Evolutionary conservation across 163 green algal genomes (phyloP).

Genomic region (Coccomyxa subellipsoidea): DNA sequence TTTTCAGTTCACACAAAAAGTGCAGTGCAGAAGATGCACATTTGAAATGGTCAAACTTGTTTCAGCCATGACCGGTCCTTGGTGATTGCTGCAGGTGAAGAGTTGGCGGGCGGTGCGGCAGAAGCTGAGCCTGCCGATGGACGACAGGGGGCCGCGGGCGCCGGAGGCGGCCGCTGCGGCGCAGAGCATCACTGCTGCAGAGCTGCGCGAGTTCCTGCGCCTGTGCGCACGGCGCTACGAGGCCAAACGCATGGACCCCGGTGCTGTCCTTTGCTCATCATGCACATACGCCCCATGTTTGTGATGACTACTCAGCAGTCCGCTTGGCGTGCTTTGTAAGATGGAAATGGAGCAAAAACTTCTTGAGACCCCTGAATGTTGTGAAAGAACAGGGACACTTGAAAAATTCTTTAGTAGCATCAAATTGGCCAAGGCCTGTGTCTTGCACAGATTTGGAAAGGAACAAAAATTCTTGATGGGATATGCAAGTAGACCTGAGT

Average conservation of each 20-base stretch:
- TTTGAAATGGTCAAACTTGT: neutral
- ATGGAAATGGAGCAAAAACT: too few species aligned
- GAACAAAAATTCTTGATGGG: neutral
- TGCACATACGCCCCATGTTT: too few species aligned
- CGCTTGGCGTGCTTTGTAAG: too few species aligned
- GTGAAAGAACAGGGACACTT: too few species aligned
- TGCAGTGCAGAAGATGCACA: too few species aligned
- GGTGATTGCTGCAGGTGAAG: constrained; percentile 20
- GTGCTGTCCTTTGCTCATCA: constrained; percentile 14
- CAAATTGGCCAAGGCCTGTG: too few species aligned
- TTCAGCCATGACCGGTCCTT: neutral
- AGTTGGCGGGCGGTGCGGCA: constrained; percentile 34
- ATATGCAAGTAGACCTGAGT: neutral
- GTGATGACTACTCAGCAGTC: too few species aligned
- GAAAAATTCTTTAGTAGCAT: too few species aligned
- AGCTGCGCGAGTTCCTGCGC: constrained; percentile 55
- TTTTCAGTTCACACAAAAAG: too few species aligned
- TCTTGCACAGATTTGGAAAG: too few species aligned
- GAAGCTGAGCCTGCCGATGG: constrained; percentile 50
- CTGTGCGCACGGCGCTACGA: constrained; percentile 52
- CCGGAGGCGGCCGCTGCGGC: constrained; percentile 29
- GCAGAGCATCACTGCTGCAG: constrained; percentile 20
- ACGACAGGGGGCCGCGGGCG: constrained; percentile 27
- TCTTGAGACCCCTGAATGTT: too few species aligned
- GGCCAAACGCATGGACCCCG: constrained; percentile 82